These are phyloP conservation scores for Dryas octopetala DNA, from an alignment of 306 rosid species.

Conservation along the genomic window DNA sequence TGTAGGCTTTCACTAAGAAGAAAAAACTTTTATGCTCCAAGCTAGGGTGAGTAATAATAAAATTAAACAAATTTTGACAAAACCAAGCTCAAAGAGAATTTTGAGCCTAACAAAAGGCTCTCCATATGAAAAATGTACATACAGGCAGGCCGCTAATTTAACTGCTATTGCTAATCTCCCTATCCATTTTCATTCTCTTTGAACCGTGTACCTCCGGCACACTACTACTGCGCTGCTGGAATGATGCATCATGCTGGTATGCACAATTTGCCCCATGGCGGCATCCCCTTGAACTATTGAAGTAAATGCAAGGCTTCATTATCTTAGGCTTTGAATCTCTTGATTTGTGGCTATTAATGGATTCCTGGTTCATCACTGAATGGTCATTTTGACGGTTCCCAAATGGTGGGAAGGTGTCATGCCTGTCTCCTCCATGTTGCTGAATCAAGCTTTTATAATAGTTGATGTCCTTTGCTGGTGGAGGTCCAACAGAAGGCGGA, in stretches of 20 bases:
- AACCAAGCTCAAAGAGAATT: constrained; percentile 20
- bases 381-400: constrained; percentile 45
- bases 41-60: constrained; percentile 1
- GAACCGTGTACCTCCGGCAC: constrained; percentile 49
- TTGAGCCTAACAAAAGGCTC: constrained; percentile 29
- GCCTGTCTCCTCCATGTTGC: constrained; percentile 88
- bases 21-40: background rate
- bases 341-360: constrained; percentile 42
- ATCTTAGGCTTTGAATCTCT: constrained; percentile 69
- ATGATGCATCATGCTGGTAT: constrained; percentile 70
- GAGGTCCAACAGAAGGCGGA: constrained; percentile 35
- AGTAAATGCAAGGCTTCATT: constrained; percentile 90
- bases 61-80: constrained; percentile 23
- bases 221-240: constrained; percentile 53
- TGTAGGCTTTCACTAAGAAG: background rate
- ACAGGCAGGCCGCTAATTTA: constrained; percentile 24
- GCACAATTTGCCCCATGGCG: constrained; percentile 81
- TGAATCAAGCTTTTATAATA: constrained; percentile 93
- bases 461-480: constrained; percentile 59
- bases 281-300: constrained; percentile 88
- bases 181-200: constrained; percentile 80
- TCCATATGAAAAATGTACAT: constrained; percentile 37
- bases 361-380: constrained; percentile 49
- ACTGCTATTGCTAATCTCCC: constrained; percentile 85
- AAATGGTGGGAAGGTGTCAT: constrained; percentile 48